Base-by-base conservation (phyloP, 2,329 filamentous ascomycete species). In the Sordariomycetes sp. region DNA sequence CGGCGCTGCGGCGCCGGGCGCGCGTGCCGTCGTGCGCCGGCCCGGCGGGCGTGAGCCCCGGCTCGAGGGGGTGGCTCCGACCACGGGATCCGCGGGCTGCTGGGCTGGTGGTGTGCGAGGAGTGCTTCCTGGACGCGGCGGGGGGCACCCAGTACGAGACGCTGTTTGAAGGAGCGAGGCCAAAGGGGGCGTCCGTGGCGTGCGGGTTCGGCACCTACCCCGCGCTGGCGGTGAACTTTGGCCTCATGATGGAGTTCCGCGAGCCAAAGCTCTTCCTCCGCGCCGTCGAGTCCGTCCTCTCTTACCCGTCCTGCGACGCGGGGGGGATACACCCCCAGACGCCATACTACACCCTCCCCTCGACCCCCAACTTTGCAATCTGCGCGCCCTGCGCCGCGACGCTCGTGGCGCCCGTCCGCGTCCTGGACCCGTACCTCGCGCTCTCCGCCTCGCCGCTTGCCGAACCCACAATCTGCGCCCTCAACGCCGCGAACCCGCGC, bases 101-200 rank as follows among this genome's bases (percentile, higher is more conserved):
- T 17, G 42, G 55, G 2, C 20, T 56, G 1, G 34, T 36, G n/a
- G 24, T 52, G 20, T 56, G 55, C 34, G 55, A 56, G 45, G 28
- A 56, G 48, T 56, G 55, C 28, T 56, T 52, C 20, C 55, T 56
- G 3, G 55, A 56, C 22, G 45, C 55, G 15, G 55, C 55, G 48
- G 55, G 55, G 2, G 55, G 55, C 8, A 56, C 55, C 32, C 55
- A 56, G 55, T 56, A 56, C 48, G 55, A 56, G 48, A 56, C 55
- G 17, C 50, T 56, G 20, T 56, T 56, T n/a, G 55, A 56, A 48
- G 42, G 42, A 2, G 24, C 20, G 12, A 15, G 51, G 24, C 13
- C 25, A 3, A 8, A 8, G 24, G 12, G 24, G 51, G 24, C 51
- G 24, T n/a, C 28, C 28, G 28, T 56, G 10, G 48, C 25, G 45